A percentile compares a stretch with the other conserved stretches of the same genome.
These are phyloP conservation scores for Umbelopsis sp. DNA, from an alignment of 192 early-diverging fungal genomes.

Conservation along the genomic window DNA sequence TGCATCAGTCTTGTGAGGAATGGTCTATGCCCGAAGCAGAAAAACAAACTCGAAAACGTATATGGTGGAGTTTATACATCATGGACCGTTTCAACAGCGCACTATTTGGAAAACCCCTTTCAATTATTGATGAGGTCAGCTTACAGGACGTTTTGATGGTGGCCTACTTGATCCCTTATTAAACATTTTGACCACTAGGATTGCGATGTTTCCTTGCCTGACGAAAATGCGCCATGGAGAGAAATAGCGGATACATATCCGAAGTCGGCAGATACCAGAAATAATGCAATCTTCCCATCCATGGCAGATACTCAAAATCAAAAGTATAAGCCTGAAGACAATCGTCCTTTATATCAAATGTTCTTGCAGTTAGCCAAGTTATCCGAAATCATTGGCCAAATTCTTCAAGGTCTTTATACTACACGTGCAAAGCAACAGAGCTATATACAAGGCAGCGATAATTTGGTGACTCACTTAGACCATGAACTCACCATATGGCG, in stretches of 20 bases:
- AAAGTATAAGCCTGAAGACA: neutral
- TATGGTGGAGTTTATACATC: slow-evolving; percentile 81
- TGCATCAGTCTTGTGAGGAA: slow-evolving; percentile 66
- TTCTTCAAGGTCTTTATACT: slow-evolving; percentile 42
- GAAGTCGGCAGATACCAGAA: slow-evolving; percentile 18
- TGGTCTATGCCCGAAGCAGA: slow-evolving; percentile 62
- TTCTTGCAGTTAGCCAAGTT: slow-evolving; percentile 44
- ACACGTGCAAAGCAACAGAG: slow-evolving; percentile 34
- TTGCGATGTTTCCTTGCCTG: slow-evolving; percentile 34
- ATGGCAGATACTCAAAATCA: slow-evolving; percentile 29
- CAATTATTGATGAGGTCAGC: slow-evolving; percentile 46
- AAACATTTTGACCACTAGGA: slow-evolving; percentile 20
- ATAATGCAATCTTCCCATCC: slow-evolving; percentile 19
- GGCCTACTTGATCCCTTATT: too few relatives aligned
- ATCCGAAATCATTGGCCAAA: slow-evolving; percentile 40
- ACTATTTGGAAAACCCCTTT: slow-evolving; percentile 60
- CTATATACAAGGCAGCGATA: slow-evolving; percentile 35
- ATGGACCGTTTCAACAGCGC: slow-evolving; percentile 72
- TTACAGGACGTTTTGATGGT: neutral
- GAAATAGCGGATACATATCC: slow-evolving; percentile 33
- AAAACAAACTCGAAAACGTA: slow-evolving; percentile 65
- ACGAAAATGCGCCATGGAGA: slow-evolving; percentile 32
- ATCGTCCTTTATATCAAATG: slow-evolving; percentile 30
- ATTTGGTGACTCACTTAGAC: slow-evolving; percentile 37
- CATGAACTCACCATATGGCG: slow-evolving; percentile 43